These are phyloP conservation scores for Talaromyces sp. DNA, from an alignment of 2,329 filamentous ascomycete species.

Conservation along the genomic window DNA sequence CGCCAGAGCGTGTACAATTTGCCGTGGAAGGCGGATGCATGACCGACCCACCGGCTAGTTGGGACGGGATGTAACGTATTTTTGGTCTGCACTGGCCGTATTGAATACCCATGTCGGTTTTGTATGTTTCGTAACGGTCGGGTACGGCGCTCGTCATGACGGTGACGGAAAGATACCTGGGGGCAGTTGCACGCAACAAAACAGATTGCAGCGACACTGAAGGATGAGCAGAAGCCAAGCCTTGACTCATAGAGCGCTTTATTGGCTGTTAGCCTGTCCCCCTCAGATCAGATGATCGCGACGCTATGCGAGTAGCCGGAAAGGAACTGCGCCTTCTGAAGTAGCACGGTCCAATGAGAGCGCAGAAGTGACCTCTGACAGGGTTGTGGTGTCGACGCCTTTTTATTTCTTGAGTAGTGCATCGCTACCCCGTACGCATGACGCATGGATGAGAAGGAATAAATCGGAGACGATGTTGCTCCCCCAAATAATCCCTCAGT, in stretches of 20 bases:
- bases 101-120: slow-evolving; percentile 2
- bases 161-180: slow-evolving; percentile 5
- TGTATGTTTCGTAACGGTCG: slow-evolving; percentile 1
- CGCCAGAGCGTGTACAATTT: slow-evolving; percentile 5
- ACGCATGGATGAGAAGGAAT: background rate
- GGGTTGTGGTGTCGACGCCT: background rate
- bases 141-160: slow-evolving; percentile 7
- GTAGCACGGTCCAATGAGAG: slow-evolving; percentile 13
- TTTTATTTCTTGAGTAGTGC: background rate
- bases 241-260: slow-evolving; percentile 3
- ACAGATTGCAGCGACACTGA: background rate
- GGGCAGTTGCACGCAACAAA: background rate
- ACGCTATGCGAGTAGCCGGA: slow-evolving; percentile 48
- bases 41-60: slow-evolving; percentile 6
- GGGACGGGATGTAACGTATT: slow-evolving; percentile 11
- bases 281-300: slow-evolving; percentile 55
- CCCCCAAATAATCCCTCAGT: background rate
- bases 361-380: slow-evolving; percentile 5
- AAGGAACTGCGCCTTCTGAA: slow-evolving; percentile 17
- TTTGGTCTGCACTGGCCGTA: slow-evolving; percentile 1
- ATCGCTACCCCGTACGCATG: slow-evolving; percentile 2
- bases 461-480: background rate
- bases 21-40: background rate
- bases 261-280: slow-evolving; percentile 25
- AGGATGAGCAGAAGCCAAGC: background rate